Evolutionary conservation across 1,139 yeast genomes (phyloP), one percentile per base, ranked within the genome.

Genomic region (Hyphopichia wangnamkhiaoensis): DNA sequence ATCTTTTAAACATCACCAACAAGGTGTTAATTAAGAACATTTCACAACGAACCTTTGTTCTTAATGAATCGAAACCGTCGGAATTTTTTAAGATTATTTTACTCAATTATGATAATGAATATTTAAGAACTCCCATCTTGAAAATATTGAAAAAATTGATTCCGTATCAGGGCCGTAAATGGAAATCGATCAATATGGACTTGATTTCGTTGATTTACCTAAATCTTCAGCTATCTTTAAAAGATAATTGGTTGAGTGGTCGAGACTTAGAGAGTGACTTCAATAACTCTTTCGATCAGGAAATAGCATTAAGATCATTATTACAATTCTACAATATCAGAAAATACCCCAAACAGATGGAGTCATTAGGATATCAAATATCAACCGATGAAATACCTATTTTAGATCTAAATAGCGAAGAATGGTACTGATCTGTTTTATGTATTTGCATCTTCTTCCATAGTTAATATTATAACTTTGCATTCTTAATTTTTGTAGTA

Each of bases 161-260:
- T 0, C 97, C 98, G 0, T 89, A 84, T 59, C 91, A 88, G 50
- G 97, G 97, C 15, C 80, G 95, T 44, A 90, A 91, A 59, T 93
- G 99, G 99, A 84, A 90, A 51, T 79, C 90, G 12, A 78, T 82
- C 47, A 94, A 93, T 57, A 93, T 94, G 98, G 96, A 90, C 50
- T 68, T 93, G 40, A 88, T 94, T 6, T 89, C 97, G 0, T 82
- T 87, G 45, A 90, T 93, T 1, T 93, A 87, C 54, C 63, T 93
- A 34, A 83, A 88, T 53, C 78, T 90, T 51, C 77, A 81, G 47
- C 67, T 91, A 24, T 79, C 82, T 14, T 64, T 93, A 37, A 77
- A 83, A 44, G 98, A 91, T 54, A 84, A 82, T 52, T 93, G 98
- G 98, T 72, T 93, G 21, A 83, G 90, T 41, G 95, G 96, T 0